These are phyloP conservation scores for Rhipidocladum racemiflorum DNA, from an alignment of 176 grass and related monocot species.

Conservation along the genomic window DNA sequence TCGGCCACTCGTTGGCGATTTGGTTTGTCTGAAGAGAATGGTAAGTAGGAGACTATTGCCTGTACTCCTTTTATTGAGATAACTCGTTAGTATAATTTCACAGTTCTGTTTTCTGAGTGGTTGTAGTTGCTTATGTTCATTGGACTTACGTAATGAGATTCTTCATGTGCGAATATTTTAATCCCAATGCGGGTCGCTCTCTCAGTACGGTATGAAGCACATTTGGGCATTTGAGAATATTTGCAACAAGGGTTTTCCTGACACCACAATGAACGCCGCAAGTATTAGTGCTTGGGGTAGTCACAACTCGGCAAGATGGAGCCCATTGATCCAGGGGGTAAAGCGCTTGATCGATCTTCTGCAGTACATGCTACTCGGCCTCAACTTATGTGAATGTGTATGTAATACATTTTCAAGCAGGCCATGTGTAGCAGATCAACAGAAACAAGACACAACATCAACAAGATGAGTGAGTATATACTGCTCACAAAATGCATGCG, in stretches of 20 bases:
- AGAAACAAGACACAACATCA: not conserved
- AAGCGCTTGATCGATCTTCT: no score
- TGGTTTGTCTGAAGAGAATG: constrained; percentile 85
- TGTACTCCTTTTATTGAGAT: not conserved
- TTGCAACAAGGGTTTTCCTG: constrained; percentile 57
- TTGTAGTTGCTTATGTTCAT: not conserved
- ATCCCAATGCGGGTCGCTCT: constrained; percentile 69
- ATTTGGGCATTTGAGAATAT: constrained; percentile 74
- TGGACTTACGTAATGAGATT: not conserved
- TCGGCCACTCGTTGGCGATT: constrained; percentile 72
- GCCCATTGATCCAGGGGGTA: constrained; percentile 45
- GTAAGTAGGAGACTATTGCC: constrained; percentile 23
- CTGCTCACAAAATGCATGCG: not conserved
- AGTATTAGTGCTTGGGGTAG: constrained; percentile 40
- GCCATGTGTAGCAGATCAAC: not conserved
- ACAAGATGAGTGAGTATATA: not conserved
- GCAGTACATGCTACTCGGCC: no score
- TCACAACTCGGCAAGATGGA: constrained; percentile 54
- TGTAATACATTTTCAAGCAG: not conserved
- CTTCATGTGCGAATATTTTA: constrained; percentile 71
- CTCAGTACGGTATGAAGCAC: constrained; percentile 87
- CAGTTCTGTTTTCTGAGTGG: not conserved
- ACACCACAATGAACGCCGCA: constrained; percentile 45
- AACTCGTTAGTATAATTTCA: not conserved
- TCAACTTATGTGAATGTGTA: no score